These are phyloP conservation scores for Solanum chiquidenum DNA, from an alignment of 257 asterid genomes.

Conservation along the genomic window DNA sequence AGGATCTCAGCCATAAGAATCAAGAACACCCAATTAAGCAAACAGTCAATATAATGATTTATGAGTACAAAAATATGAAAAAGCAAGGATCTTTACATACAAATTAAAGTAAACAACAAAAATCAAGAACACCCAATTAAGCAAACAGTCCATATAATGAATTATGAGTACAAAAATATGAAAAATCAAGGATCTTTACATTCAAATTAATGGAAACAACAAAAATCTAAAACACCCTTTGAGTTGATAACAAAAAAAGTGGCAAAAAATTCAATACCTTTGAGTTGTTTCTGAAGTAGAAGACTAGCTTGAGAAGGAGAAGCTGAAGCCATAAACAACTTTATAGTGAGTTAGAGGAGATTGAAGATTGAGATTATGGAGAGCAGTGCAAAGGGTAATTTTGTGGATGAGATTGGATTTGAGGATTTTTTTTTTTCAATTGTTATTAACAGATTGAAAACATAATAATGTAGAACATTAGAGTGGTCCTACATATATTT, in stretches of 20 bases:
- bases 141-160: background rate
- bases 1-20: background rate
- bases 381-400: background rate
- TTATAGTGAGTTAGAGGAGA: background rate
- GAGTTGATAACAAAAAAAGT: background rate
- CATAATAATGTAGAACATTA: background rate
- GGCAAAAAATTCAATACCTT: slow-evolving; percentile 28
- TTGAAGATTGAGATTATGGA: background rate
- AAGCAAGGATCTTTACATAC: background rate
- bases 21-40: background rate
- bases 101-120: background rate
- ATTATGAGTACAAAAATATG: background rate
- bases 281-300: slow-evolving; percentile 90
- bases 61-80: background rate
- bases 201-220: background rate
- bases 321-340: slow-evolving; percentile 47
- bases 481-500: background rate
- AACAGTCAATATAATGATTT: background rate
- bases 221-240: background rate
- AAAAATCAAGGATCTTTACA: background rate
- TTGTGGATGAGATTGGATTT: background rate
- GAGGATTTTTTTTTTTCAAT: background rate
- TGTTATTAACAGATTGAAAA: background rate
- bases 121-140: background rate
- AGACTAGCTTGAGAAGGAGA: slow-evolving; percentile 88